Conservation (phyloP, 2,329 filamentous ascomycete species). For the Thielaviopsis punctulata region DNA sequence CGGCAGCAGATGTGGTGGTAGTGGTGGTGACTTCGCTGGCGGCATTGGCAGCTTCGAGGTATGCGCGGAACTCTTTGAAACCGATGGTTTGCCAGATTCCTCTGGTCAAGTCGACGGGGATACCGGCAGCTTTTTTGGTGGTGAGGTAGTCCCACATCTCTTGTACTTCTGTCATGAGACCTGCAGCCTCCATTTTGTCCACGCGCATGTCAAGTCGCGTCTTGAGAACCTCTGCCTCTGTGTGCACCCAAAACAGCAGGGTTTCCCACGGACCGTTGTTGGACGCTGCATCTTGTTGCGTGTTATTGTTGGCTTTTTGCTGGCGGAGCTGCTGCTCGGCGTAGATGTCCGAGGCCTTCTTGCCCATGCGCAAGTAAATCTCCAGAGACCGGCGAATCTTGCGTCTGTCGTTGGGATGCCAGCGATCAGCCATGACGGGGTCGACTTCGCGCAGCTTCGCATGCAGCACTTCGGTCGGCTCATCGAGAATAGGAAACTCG, state of each 20-base stretch:
- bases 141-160: constrained; percentile 26
- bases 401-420: constrained; percentile 84
- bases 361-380: constrained; percentile 73
- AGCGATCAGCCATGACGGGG: constrained; percentile 71
- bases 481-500: constrained; percentile 51
- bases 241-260: constrained; percentile 76
- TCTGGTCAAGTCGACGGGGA: constrained; percentile 49
- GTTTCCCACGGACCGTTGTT: constrained; percentile 29
- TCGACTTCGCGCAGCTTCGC: constrained; percentile 63
- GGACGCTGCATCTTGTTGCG: background rate
- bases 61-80: constrained; percentile 76
- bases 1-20: background rate
- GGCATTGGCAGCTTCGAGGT: constrained; percentile 33
- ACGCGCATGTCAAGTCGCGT: constrained; percentile 59
- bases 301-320: constrained; percentile 3
- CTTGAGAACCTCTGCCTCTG: constrained; percentile 49
- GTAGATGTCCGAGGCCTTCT: constrained; percentile 71
- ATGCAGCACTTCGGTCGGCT: constrained; percentile 53
- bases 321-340: constrained; percentile 41
- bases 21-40: no score
- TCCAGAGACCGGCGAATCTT: constrained; percentile 84
- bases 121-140: constrained; percentile 25
- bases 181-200: constrained; percentile 58
- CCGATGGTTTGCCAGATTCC: constrained; percentile 97
- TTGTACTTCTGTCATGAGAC: constrained; percentile 32